Evolutionary conservation across 2,329 filamentous ascomycete genomes (phyloP).

Genomic region (Chalaropsis thielavioides): DNA sequence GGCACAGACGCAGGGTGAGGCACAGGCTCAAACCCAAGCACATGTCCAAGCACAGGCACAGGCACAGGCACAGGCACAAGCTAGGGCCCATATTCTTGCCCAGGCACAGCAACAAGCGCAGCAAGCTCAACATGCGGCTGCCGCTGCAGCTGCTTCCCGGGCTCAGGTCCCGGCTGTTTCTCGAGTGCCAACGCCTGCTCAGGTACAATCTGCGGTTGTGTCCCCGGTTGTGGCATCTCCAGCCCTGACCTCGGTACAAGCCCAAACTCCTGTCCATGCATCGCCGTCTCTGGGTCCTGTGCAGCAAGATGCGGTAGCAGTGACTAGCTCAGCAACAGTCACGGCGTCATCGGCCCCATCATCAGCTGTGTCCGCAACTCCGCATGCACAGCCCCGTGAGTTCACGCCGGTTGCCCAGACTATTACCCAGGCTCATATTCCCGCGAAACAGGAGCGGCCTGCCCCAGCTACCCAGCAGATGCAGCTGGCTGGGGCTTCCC

Average conservation of each 20-base stretch:
- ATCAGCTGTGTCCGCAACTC: not conserved
- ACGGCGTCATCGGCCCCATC: not conserved
- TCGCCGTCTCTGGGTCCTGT: not conserved
- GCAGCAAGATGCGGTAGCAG: not conserved
- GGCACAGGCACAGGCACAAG: slow-evolving; percentile 19
- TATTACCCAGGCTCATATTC: not conserved
- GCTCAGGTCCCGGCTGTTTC: slow-evolving; percentile 4
- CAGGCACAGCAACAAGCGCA: slow-evolving; percentile 18
- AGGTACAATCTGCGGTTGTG: not conserved
- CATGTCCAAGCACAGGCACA: slow-evolving; percentile 10
- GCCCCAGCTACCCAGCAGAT: not conserved
- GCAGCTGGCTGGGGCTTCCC: not conserved
- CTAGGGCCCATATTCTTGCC: slow-evolving; percentile 9
- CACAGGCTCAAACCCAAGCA: not conserved
- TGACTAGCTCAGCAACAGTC: not conserved
- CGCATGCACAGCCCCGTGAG: not conserved
- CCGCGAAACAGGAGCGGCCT: not conserved
- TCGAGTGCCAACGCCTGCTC: not conserved
- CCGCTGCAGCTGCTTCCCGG: slow-evolving; percentile 13
- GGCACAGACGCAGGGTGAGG: slow-evolving; percentile 2
- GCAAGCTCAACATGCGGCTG: slow-evolving; percentile 19
- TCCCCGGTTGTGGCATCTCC: not conserved
- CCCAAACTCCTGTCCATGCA: not conserved
- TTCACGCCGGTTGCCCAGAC: not conserved
- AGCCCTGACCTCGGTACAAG: not conserved